A percentile compares a stretch with the other conserved stretches of the same genome.
These are phyloP conservation scores for Candolleomyces eurysporus DNA, from an alignment of 768 basidiomycete species.

Conservation along the genomic window DNA sequence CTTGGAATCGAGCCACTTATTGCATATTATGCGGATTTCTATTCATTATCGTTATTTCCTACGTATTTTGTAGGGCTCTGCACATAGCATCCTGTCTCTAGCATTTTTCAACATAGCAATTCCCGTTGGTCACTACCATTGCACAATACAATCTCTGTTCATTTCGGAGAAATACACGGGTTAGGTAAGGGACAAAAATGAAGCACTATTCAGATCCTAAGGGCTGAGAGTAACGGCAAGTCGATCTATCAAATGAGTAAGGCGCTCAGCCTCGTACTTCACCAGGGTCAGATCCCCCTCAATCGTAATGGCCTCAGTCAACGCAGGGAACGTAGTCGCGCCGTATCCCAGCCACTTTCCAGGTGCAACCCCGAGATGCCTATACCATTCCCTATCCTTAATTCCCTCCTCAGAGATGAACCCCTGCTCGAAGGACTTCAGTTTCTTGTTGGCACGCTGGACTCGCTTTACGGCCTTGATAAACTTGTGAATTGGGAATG, in stretches of 20 bases:
- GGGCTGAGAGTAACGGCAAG: conserved; percentile 42
- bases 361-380: conserved; percentile 75
- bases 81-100: too few relatives aligned
- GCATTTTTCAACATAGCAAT: too few relatives aligned
- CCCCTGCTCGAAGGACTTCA: conserved; percentile 64
- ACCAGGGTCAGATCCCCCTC: conserved; percentile 65
- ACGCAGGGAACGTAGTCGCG: conserved; percentile 78
- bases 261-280: conserved; percentile 54
- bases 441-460: conserved; percentile 53
- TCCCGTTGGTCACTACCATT: too few relatives aligned
- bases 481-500: conserved; percentile 22
- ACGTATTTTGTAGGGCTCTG: too few relatives aligned
- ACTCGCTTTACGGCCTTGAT: conserved; percentile 54
- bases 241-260: conserved; percentile 52
- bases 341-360: conserved; percentile 83
- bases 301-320: conserved; percentile 74
- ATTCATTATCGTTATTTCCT: background rate
- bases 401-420: conserved; percentile 73
- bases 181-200: background rate
- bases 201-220: conserved; percentile 23
- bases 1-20: background rate
- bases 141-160: too few relatives aligned
- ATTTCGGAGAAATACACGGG: too few relatives aligned
- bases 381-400: conserved; percentile 77
- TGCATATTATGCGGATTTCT: background rate